Conservation (phyloP, 225 moss, liverwort and hornwort genomes). For the Pseudisothecium myosuroides region DNA sequence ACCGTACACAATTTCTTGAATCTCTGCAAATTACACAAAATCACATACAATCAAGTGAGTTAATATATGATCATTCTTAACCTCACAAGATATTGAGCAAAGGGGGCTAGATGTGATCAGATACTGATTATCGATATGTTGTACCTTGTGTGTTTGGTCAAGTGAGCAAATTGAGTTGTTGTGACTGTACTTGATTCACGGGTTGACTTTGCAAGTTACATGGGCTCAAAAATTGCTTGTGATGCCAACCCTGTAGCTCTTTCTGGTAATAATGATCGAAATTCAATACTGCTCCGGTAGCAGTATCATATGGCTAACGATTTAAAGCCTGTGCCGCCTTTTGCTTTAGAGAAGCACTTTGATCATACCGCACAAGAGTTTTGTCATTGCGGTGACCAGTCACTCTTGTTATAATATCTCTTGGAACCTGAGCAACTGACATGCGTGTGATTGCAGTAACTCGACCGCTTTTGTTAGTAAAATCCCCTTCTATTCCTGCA, state of each 20-base stretch:
- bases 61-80: background rate
- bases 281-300: too few species aligned
- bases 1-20: background rate
- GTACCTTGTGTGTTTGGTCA: background rate
- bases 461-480: background rate
- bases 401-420: background rate
- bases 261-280: too few species aligned
- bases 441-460: background rate
- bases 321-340: too few species aligned
- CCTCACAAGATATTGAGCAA: background rate
- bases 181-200: background rate
- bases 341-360: too few species aligned
- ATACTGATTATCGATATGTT: too few species aligned
- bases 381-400: background rate
- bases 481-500: background rate
- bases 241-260: too few species aligned
- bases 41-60: background rate
- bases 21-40: background rate
- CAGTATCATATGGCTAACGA: too few species aligned
- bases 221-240: background rate
- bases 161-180: background rate
- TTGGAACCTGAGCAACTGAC: background rate
- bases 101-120: background rate
- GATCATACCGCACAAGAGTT: background rate
- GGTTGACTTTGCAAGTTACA: background rate